phyloP scores from a whole-genome alignment of 1,284 basidiomycete species.

The Mycena sp. region DNA sequence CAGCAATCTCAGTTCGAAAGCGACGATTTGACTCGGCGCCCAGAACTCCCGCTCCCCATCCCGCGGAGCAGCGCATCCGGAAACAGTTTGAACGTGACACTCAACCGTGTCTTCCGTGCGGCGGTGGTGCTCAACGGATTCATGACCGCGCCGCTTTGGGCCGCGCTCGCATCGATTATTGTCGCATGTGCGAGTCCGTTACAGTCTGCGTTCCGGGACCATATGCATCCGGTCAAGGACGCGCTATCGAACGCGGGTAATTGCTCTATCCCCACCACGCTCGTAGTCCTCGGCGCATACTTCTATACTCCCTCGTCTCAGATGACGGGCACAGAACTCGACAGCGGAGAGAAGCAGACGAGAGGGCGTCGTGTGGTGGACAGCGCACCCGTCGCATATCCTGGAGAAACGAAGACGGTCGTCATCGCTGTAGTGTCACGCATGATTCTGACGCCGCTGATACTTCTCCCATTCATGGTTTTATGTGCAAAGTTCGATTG shows the following conservation, averaged over 20 bases:
- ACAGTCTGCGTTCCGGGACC: constrained; percentile 73
- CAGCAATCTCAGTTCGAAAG: too few species aligned
- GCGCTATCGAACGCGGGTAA: constrained; percentile 80
- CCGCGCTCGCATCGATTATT: constrained; percentile 81
- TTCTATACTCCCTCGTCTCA: constrained; percentile 67
- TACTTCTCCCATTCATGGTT: constrained; percentile 81
- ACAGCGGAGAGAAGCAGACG: neutral
- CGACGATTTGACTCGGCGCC: too few species aligned
- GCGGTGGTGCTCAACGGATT: constrained; percentile 72
- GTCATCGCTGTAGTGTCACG: constrained; percentile 82
- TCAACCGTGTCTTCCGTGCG: constrained; percentile 34
- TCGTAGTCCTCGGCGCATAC: constrained; percentile 94
- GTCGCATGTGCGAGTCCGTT: constrained; percentile 85
- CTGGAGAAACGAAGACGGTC: constrained; percentile 86
- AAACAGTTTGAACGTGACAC: constrained; percentile 38
- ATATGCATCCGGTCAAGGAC: constrained; percentile 76
- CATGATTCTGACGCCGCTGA: constrained; percentile 88
- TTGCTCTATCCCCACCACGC: constrained; percentile 90
- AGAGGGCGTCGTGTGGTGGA: constrained; percentile 6
- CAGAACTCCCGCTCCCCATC: constrained; percentile 38
- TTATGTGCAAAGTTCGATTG: constrained; percentile 68
- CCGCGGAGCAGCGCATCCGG: constrained; percentile 47
- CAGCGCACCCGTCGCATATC: constrained; percentile 40
- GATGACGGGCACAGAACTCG: neutral
- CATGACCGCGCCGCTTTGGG: constrained; percentile 91